phyloP scores from a whole-genome alignment of 768 basidiomycete species.

The Leccinellum albellum region DNA sequence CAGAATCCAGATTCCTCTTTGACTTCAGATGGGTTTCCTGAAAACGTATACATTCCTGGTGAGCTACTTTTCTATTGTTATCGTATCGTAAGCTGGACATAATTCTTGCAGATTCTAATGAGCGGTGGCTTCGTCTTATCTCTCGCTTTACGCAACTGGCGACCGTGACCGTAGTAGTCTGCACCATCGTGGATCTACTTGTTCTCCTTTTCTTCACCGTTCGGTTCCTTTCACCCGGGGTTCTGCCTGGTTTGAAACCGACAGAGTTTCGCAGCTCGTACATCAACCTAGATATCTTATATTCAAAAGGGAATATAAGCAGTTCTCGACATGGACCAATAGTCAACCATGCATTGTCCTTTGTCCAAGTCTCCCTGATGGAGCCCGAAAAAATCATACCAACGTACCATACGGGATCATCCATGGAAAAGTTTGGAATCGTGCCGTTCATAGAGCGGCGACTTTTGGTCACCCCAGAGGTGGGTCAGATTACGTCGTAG shows the following conservation, averaged over 20 bases:
- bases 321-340: background rate
- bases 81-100: background rate
- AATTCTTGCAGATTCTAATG: background rate
- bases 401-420: background rate
- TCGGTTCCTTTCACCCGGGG: background rate
- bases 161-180: background rate
- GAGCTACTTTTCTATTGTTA: background rate
- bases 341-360: background rate
- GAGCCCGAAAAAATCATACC: background rate
- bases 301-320: background rate
- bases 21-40: background rate
- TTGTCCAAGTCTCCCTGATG: background rate
- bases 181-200: background rate
- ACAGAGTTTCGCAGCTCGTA: background rate
- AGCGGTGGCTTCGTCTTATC: background rate
- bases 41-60: background rate
- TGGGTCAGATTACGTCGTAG: no score
- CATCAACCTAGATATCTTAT: background rate
- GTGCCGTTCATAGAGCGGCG: background rate
- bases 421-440: background rate
- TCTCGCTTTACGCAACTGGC: background rate
- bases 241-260: background rate
- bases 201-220: background rate
- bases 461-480: background rate
- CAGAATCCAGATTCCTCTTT: background rate